These are phyloP conservation scores for Cryphonectria japonica DNA, from an alignment of 2,329 filamentous ascomycete genomes.

Conservation along the genomic window DNA sequence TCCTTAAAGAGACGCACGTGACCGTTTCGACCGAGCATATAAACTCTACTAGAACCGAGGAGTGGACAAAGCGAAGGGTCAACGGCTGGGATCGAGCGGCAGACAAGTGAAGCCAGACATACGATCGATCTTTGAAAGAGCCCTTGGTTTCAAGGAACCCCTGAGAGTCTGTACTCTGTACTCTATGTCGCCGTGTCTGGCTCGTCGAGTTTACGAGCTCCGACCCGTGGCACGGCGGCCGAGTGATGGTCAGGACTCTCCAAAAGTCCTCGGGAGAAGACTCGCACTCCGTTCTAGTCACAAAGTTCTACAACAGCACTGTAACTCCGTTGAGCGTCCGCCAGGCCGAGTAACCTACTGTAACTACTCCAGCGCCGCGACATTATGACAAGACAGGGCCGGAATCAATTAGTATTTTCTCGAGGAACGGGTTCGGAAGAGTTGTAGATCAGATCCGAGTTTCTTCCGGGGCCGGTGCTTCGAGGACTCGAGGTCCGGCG, in stretches of 20 bases:
- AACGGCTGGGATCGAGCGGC: conserved; percentile 31
- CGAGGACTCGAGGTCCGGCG: background rate
- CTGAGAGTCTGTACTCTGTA: background rate
- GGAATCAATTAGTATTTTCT: background rate
- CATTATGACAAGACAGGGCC: background rate
- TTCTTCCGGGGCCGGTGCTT: background rate
- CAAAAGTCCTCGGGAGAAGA: background rate
- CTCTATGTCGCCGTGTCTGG: background rate
- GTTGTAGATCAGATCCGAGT: background rate
- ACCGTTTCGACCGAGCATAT: conserved; percentile 32
- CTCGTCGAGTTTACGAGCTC: background rate
- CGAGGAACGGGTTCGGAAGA: background rate
- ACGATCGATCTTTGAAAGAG: background rate
- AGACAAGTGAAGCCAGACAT: background rate
- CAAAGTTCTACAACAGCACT: background rate
- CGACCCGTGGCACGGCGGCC: background rate
- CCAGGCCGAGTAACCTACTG: background rate
- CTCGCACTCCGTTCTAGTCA: background rate
- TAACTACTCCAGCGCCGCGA: background rate
- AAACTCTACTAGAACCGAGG: conserved; percentile 23
- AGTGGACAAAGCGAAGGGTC: conserved; percentile 33
- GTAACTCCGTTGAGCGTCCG: background rate
- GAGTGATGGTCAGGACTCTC: background rate
- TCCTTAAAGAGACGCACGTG: conserved; percentile 42
- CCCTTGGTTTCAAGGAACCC: background rate